phyloP scores from a whole-genome alignment of 352 stramenopile species.

The Phytopythium kandeliae region DNA sequence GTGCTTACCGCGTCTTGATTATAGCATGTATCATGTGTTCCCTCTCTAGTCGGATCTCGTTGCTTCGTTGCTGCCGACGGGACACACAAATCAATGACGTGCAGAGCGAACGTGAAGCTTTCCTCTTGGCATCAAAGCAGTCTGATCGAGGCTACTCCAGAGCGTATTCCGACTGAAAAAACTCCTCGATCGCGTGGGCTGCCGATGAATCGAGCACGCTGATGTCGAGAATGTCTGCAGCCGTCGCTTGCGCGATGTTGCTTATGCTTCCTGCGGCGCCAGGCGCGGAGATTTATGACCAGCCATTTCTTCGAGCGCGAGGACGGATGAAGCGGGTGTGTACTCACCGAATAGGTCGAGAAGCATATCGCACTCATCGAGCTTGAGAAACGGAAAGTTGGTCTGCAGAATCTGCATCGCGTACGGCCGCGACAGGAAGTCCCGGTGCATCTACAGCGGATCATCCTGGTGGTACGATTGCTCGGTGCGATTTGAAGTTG shows the following conservation, averaged over 20 bases:
- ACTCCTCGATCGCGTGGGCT: conserved; percentile 61
- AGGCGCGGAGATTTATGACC: too few species aligned
- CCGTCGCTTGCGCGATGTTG: conserved; percentile 36
- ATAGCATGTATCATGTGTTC: too few species aligned
- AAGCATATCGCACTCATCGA: conserved; percentile 71
- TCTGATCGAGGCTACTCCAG: conserved; percentile 24
- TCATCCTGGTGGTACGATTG: too few species aligned
- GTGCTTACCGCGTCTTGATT: too few species aligned
- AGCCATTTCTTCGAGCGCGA: too few species aligned
- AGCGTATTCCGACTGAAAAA: conserved; percentile 63
- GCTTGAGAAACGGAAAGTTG: conserved; percentile 57
- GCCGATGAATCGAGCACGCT: conserved; percentile 56
- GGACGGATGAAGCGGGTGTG: too few species aligned
- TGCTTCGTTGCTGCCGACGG: too few species aligned
- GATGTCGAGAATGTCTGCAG: conserved; percentile 46
- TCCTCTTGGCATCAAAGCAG: neutral
- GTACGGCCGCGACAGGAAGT: conserved; percentile 42
- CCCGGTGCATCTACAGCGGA: conserved; percentile 28
- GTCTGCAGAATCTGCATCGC: conserved; percentile 30
- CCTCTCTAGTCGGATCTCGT: too few species aligned
- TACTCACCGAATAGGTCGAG: conserved; percentile 65
- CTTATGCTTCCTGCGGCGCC: conserved; percentile 36
- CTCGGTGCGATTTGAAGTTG: too few species aligned
- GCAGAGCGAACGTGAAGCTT: too few species aligned
- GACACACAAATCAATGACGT: too few species aligned